These are phyloP conservation scores for Ophiorrhiza pumila DNA, from an alignment of 257 asterid species.

Conservation along the genomic window DNA sequence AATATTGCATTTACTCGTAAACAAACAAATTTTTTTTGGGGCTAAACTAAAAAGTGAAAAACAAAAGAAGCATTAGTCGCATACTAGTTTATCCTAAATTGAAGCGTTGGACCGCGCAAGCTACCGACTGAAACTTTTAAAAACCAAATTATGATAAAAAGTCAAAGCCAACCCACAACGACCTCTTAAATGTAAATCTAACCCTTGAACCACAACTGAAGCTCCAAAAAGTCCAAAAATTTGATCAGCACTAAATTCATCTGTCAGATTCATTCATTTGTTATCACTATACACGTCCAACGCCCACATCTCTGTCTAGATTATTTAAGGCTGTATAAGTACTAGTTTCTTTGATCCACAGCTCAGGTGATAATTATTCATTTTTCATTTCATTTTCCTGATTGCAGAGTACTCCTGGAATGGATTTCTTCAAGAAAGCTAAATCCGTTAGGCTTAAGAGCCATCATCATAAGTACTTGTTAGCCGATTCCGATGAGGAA, in stretches of 20 bases:
- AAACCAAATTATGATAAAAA: too few species aligned
- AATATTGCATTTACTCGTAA: too few species aligned
- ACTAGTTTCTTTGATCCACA: background rate
- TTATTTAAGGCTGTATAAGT: background rate
- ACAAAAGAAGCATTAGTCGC: too few species aligned
- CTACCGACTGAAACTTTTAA: background rate
- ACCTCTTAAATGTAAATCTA: background rate
- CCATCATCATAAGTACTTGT: conserved; percentile 66
- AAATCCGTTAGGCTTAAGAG: conserved; percentile 63
- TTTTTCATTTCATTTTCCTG: too few species aligned
- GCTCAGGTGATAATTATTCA: background rate
- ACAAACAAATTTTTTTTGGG: too few species aligned
- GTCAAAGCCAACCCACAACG: too few species aligned
- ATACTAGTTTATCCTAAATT: too few species aligned
- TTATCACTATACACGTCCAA: background rate
- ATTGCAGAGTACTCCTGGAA: conserved; percentile 52
- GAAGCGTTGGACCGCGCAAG: background rate
- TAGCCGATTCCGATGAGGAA: conserved; percentile 64
- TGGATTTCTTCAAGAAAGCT: conserved; percentile 71
- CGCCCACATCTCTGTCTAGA: background rate
- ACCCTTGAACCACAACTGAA: conserved; percentile 3
- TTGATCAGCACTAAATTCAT: background rate
- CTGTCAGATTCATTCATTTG: background rate
- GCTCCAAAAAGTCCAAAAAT: background rate
- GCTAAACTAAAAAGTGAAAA: too few species aligned